Evolutionary conservation across 1,284 basidiomycete genomes (phyloP), one percentile per base, ranked within the genome.

Genomic region (Laetiporus sulphureus): DNA sequence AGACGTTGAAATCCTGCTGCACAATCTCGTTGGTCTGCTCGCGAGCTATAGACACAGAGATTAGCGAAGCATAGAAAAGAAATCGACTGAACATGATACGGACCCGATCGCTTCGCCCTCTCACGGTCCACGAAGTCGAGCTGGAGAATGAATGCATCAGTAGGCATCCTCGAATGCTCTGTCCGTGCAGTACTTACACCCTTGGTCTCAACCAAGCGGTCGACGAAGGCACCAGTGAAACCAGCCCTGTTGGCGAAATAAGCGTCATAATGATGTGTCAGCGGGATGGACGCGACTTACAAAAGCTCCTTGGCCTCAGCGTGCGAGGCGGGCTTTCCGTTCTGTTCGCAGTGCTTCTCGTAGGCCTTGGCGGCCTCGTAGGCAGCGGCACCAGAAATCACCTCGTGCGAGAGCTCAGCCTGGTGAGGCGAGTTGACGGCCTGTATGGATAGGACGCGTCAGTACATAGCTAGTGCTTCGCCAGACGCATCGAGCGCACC

Each of bases 361-460:
- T 69, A 72, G 8, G 64, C 65, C 56, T 66, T 68, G 40, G 67
- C 66, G 44, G 69, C 69, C 60, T 66, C 65, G 58, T 63, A 68
- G 30, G 77, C 68, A 35, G 77, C 77, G 44, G 77, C 77, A 44
- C 64, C 77, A 40, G 75, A 77, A 53, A 84, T 73, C 52, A 83
- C 67, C 60, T 84, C 79, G 60, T 84, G 80, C 16, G 79, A 75
- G 38, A 79, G 59, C 44, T 58, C 36, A 10, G 77, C 73, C 60
- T 79, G 66, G 67, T 79, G 77, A 44, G 70, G 71, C 41, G 67
- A 70, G 48, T 67, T 72, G 54, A 47, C 56, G 49, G 69, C 69
- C 72, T 68, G 54, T 8, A 38, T 7, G 13, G 32, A 23, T 8
- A 32, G 32, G 10, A 16, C 32, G 7, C 42, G 40, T 23, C 18